Percentiles rank a stretch among this genome's conserved stretches.
Evolutionary conservation across 495 filamentous ascomycete species (phyloP).

Genomic region (Xylaria curta): DNA sequence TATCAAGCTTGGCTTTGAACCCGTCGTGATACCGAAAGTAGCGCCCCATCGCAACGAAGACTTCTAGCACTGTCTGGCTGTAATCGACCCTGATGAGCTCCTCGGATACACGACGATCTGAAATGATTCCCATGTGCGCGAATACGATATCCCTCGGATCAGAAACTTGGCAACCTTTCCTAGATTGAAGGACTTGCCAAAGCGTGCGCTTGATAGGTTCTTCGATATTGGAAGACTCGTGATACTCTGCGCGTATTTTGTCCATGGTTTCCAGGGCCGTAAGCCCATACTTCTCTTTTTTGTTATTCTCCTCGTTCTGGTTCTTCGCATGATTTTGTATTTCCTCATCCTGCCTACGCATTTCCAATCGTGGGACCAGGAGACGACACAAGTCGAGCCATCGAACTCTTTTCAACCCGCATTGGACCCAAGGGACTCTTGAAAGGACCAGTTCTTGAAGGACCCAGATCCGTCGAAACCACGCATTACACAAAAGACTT

Average conservation of each 20-base stretch:
- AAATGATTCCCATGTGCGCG: conserved; percentile 8
- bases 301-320: not conserved
- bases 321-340: not conserved
- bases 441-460: conserved; percentile 39
- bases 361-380: not conserved
- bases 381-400: conserved; percentile 26
- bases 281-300: not conserved
- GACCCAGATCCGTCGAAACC: conserved; percentile 38
- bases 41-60: not conserved
- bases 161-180: not conserved
- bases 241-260: not conserved
- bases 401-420: conserved; percentile 26
- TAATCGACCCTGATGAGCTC: not conserved
- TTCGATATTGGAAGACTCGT: not conserved
- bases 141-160: conserved; percentile 10
- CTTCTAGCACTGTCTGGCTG: not conserved
- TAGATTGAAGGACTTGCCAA: not conserved
- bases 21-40: not conserved
- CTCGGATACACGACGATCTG: not conserved
- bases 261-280: not conserved
- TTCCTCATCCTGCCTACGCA: too few relatives aligned
- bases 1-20: not conserved
- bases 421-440: conserved; percentile 34
- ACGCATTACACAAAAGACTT: conserved; percentile 17
- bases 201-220: not conserved